phyloP scores from a whole-genome alignment of 2,329 filamentous ascomycete species.

The Nothopassalora personata region DNA sequence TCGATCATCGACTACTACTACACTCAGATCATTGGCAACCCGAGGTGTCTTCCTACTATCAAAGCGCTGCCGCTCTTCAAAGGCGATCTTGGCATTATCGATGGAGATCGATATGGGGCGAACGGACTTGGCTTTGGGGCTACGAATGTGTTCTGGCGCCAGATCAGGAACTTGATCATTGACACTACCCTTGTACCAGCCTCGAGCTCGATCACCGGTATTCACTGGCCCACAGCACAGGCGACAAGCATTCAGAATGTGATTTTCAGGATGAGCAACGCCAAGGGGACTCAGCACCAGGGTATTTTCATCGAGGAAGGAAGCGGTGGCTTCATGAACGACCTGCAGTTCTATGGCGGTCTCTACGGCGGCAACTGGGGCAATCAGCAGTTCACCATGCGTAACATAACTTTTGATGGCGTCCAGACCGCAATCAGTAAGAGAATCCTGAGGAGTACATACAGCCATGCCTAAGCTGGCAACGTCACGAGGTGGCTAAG shows the following conservation, averaged over 20 bases:
- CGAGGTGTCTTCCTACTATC: conserved; percentile 52
- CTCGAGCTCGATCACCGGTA: conserved; percentile 37
- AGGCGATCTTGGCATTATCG: conserved; percentile 52
- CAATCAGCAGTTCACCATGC: conserved; percentile 49
- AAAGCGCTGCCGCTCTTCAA: conserved; percentile 49
- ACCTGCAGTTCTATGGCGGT: conserved; percentile 43
- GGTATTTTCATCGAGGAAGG: conserved; percentile 42
- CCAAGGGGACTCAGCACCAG: conserved; percentile 43
- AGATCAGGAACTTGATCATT: conserved; percentile 61
- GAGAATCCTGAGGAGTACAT: too few species aligned
- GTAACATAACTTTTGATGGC: conserved; percentile 51
- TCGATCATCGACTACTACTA: conserved; percentile 60
- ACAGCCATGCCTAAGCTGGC: too few species aligned
- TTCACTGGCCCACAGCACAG: conserved; percentile 45
- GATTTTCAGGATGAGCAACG: conserved; percentile 41
- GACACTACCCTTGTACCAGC: conserved; percentile 52
- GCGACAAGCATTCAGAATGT: conserved; percentile 43
- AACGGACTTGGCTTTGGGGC: conserved; percentile 37
- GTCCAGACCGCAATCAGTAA: conserved; percentile 49
- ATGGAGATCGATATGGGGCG: conserved; percentile 49
- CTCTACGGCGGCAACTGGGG: conserved; percentile 38
- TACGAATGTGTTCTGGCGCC: conserved; percentile 60
- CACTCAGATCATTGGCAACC: conserved; percentile 58
- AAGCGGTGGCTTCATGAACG: conserved; percentile 44
- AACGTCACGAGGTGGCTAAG: too few species aligned